These are phyloP conservation scores for Pyrus bretschneideri DNA, from an alignment of 306 rosid species.

Conservation along the genomic window DNA sequence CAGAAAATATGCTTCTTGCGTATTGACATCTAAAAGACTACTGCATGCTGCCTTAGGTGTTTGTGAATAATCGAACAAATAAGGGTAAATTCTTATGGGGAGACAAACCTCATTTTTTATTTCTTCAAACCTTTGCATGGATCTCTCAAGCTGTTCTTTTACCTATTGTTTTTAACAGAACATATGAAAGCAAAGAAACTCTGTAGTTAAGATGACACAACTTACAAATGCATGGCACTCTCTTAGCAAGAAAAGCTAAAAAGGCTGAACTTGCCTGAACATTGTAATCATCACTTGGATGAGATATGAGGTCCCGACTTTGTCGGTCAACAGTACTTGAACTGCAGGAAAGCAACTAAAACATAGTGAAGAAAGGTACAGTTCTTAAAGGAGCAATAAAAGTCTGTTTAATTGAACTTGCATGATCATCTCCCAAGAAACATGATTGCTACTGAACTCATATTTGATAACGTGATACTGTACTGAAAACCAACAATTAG, in stretches of 20 bases:
- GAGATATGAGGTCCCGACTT: constrained; percentile 45
- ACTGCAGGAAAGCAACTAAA: constrained; percentile 30
- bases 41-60: background rate
- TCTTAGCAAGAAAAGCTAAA: constrained; percentile 19
- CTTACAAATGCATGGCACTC: background rate
- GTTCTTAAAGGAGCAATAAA: background rate
- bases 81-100: constrained; percentile 1
- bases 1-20: background rate
- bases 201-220: background rate
- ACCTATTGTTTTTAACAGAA: constrained; percentile 30
- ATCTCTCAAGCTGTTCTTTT: constrained; percentile 54
- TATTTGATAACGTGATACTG: background rate
- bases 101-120: constrained; percentile 70
- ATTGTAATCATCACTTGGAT: constrained; percentile 32
- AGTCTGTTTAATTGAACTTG: background rate
- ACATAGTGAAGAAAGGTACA: background rate
- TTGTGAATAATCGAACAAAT: background rate
- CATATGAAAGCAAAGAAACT: background rate
- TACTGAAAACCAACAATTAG: background rate
- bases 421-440: constrained; percentile 10
- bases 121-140: constrained; percentile 46
- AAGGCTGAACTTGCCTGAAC: constrained; percentile 40
- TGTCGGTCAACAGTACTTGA: constrained; percentile 26
- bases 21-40: constrained; percentile 4
- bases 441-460: constrained; percentile 4